Evolutionary conservation across 306 rosid genomes (phyloP), one percentile per base, ranked within the genome.

Genomic region (Rosa rugosa): DNA sequence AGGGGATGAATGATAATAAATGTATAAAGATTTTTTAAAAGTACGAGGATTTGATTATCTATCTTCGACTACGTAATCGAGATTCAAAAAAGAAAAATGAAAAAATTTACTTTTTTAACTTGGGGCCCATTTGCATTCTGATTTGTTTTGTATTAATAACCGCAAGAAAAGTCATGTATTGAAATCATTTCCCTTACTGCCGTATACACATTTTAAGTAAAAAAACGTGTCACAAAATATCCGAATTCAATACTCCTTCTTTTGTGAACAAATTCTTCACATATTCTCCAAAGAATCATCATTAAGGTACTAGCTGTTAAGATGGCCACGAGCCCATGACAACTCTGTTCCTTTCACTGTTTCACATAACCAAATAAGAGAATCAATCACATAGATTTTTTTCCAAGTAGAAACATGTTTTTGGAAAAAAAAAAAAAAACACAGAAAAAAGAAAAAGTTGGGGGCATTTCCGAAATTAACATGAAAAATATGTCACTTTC

Each of bases 71-170:
- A 25, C 18, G 66, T 60, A 25, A 56, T 54, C 4, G 18, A 20
- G 6, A 8, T 0, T 8, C 2, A 1, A 0, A 50, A 17, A 31
- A 31, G 36, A 31, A 50, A 50, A 50, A 14, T 14, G 18, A 5
- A 16, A 5, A 1, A 50, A 4, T 16, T 50, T 2, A 50, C n/a
- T 50, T n/a, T n/a, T 20, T 56, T 2, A 11, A 56, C 16, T 1
- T 3, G 0, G 1, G 5, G 0, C 1, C 1, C 1, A 8, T 0
- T 18, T 20, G n/a, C 8, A 6, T 50, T 50, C 9, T 5, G 5
- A 56, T 59, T 59, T n/a, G 0, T 25, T 11, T 11, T 59, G 16
- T 59, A 1, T 23, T 0, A 59, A 11, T 12, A 1, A 11, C 22
- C 2, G 0, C 0, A 9, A 4, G 17, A 23, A 57, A 22, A 6